phyloP scores from a whole-genome alignment of 2,329 filamentous ascomycete species.

The Zasmidium angulare region DNA sequence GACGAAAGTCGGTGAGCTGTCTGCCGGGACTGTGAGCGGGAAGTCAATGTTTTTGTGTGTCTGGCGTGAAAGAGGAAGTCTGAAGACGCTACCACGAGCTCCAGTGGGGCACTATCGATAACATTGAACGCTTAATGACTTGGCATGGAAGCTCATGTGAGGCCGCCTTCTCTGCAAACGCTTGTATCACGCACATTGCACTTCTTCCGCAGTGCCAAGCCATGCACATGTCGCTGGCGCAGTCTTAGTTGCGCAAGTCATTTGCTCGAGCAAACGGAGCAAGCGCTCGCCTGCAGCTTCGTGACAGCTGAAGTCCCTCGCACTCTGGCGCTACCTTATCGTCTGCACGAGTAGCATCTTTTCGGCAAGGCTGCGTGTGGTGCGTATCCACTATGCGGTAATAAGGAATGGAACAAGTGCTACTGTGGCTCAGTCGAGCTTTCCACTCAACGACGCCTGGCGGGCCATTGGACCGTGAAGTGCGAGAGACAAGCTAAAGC shows the following conservation, averaged over 20 bases:
- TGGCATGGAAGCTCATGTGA: conserved; percentile 1
- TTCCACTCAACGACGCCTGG: no score
- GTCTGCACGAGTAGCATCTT: neutral
- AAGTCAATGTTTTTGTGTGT: neutral
- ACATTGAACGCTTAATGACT: neutral
- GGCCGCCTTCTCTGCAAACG: neutral
- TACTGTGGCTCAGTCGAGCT: neutral
- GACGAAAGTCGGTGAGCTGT: no score
- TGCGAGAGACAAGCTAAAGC: no score
- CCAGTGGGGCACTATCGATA: neutral
- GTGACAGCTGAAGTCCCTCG: neutral
- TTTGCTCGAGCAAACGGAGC: neutral
- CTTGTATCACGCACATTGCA: neutral
- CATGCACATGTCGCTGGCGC: neutral
- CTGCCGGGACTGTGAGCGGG: neutral
- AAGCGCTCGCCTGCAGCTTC: neutral
- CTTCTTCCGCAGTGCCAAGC: neutral
- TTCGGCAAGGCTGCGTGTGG: neutral
- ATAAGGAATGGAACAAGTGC: neutral
- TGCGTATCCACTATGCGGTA: neutral
- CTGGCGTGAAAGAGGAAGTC: no score
- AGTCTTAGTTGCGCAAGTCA: neutral
- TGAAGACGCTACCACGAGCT: neutral
- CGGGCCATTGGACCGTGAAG: no score
- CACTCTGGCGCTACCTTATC: neutral